Base-by-base conservation (phyloP, 2,329 filamentous ascomycete species). In the Xylaria sp. region DNA sequence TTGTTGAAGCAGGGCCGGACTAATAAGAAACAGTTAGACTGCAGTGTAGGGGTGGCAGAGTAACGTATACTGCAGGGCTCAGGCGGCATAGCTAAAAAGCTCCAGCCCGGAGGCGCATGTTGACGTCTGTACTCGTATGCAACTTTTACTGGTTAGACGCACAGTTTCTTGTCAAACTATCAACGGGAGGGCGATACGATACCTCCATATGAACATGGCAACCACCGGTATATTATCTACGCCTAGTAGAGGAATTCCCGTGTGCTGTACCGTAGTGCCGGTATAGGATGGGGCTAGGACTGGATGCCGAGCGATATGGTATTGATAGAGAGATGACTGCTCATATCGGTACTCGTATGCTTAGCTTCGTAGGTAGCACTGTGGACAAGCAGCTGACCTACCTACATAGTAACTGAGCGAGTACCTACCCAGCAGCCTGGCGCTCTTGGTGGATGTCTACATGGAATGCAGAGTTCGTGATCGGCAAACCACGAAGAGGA, bases 81-180 rank as follows among this genome's bases (percentile, higher is more conserved):
- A 47, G 64, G 50, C 61, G 51, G 59, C 65, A 59, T 60, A 55
- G 42, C 8, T 29, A 29, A 48, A 55, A 61, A 32, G 40, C 29
- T 58, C 35, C 44, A 25, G 25, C 48, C 23, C 21, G 40, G 47
- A 61, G 68, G 65, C 65, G 65, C 65, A 70, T 66, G 27, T 70
- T 68, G 68, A 71, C 68, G 55, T 71, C 68, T 71, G 62, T 66
- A 66, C 61, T 63, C 16, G 27, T 54, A 70, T 71, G 66, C 65
- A 66, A 51, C 44, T 57, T 18, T 32, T 16, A 55, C 27, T 54
- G 18, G 25, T 57, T 47, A 35, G 50, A 70, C 55, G 68, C 70
- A 68, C 60, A 48, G 65, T 68, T 70, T 60, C 63, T 63, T 68
- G 64, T 66, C 62, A 59, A 27, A 10, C 25, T 16, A 51, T 13